These are phyloP conservation scores for Thuidium tamariscinum DNA, from an alignment of 225 moss, liverwort and hornwort species.

Conservation along the genomic window DNA sequence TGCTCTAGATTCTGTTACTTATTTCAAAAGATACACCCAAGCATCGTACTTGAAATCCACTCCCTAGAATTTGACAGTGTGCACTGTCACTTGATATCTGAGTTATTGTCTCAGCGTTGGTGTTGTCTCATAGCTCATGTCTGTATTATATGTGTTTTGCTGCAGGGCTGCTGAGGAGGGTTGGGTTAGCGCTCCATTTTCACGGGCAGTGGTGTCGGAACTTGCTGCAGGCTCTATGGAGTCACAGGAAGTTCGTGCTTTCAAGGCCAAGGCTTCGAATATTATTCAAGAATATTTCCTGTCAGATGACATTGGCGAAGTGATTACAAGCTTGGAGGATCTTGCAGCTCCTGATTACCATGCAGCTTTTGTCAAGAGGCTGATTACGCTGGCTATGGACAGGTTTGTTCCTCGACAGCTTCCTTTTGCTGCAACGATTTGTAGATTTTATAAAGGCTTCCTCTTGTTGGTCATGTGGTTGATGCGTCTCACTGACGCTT, in stretches of 20 bases:
- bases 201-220: slow-evolving; percentile 37
- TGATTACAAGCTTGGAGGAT: slow-evolving; percentile 84
- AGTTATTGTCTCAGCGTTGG: neutral
- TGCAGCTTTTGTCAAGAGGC: slow-evolving; percentile 66
- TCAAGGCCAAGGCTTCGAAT: slow-evolving; percentile 70
- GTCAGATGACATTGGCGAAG: slow-evolving; percentile 95
- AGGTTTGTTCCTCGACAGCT: slow-evolving; percentile 7
- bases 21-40: neutral
- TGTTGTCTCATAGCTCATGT: neutral
- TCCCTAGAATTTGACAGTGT: neutral
- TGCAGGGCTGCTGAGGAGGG: slow-evolving; percentile 64
- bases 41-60: neutral
- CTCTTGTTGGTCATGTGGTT: neutral
- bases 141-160: neutral
- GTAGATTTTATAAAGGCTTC: neutral
- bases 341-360: slow-evolving; percentile 89
- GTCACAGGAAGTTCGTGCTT: slow-evolving; percentile 48
- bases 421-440: neutral
- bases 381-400: slow-evolving; percentile 90
- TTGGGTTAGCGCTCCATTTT: slow-evolving; percentile 70
- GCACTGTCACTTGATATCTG: neutral
- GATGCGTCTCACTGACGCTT: neutral
- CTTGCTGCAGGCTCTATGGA: slow-evolving; percentile 40
- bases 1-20: neutral
- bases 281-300: slow-evolving; percentile 97